Base-by-base conservation (phyloP, 1,284 basidiomycete species). In the Chondrostereum purpureum region DNA sequence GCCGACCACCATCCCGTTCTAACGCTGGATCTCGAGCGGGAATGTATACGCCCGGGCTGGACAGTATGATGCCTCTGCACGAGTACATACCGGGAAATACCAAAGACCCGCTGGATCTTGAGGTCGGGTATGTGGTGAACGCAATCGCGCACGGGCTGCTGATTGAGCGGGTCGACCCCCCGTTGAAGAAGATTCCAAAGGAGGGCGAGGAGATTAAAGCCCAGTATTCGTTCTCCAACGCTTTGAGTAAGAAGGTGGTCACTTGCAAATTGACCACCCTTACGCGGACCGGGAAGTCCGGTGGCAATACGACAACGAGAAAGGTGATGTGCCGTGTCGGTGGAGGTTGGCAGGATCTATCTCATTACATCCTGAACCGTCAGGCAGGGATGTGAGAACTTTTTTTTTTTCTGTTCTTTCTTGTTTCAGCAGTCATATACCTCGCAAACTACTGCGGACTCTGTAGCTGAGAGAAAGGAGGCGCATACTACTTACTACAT, bases 261-360 rank as follows among this genome's bases (percentile, higher is more conserved):
- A 83, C 78, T 17, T 91, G 88, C 60, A 80, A 86, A 54, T 67
- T 94, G 62, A 87, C 91, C 38, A 87, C 86, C 42, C 68, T 88
- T 60, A 76, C 76, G 45, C 73, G 86, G 39, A 63, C 73, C 5
- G 73, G 76, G 3, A 74, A 79, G 59, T 69, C 72, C 44, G 61
- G 68, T 36, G 63, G 72, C 16, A 59, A 69, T 45, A 62, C 61
- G 46, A 76, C 69, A 53, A 79, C 76, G 46, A 87, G 83, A 74
- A 90, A 89, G 63, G 89, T 92, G 19, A 84, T 92, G 81, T 88
- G 83, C 64, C 78, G 87, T 50, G 82, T 91, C 45, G 88, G 87
- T 45, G 88, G 88, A 61, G 87, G 85, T 83, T 93, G 89, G 90
- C 87, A 90, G 59, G 89, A 92, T 64, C 69, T 93, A 50, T 80